Base-by-base conservation (phyloP, 768 basidiomycete species). In the Mycena rosella region DNA sequence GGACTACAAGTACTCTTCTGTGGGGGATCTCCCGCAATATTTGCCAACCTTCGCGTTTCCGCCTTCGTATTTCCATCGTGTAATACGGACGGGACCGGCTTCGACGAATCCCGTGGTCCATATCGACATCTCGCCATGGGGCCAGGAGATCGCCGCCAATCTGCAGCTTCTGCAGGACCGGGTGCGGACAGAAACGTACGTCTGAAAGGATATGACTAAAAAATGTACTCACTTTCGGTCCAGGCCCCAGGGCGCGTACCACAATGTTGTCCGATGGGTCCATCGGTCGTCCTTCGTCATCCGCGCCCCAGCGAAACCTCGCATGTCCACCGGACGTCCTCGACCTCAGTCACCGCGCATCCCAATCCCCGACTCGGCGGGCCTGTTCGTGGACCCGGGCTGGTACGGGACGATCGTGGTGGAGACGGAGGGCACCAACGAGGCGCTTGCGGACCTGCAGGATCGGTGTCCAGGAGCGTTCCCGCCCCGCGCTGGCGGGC, bases 51-150 rank as follows among this genome's bases (percentile, higher is more conserved):
- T 96, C 45, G 91, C 92, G 2, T 94, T 95, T 75, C 86, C 95
- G 20, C 95, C 95, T 1, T 95, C 94, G 24, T 95, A 95, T 79
- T 96, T 95, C 83, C 93, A 96, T 76, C 88, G 91, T 42, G 91
- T 95, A 48, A 88, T 96, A 62, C 87, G 93, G 22, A 90, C 88
- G 0, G 87, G 89, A 18, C 76, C 85, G 18, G 73, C 73, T 18
- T 80, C 82, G 17, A 84, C 83, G 24, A 90, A 91, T 72, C 89
- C 87, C 0, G 84, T 95, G 42, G 85, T 86, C 18, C 89, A 93
- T 75, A 78, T 96, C 65, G 92, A 96, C 78, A 78, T 96, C 32
- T 80, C 85, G 29, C 91, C 92, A 2, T 95, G 94, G 92, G 92
- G 88, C 3, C 88, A 88, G 52, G 91, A 95, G 79, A 88, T 95